A percentile compares a stretch with the other conserved stretches of the same genome.
These are phyloP conservation scores for Fusarium hainanense DNA, from an alignment of 2,329 filamentous ascomycete species.

Conservation along the genomic window DNA sequence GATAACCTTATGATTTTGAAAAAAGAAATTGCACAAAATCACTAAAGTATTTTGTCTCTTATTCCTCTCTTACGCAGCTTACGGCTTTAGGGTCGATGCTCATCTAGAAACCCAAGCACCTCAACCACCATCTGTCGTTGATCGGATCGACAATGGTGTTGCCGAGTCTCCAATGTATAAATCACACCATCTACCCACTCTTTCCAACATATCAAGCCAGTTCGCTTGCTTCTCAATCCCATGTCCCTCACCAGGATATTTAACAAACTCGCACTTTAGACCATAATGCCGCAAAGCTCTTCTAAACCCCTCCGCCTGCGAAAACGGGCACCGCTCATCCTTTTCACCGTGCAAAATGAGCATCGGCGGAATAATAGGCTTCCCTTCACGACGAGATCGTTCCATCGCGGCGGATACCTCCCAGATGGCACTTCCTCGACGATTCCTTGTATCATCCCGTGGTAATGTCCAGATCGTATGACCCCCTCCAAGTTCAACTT, in stretches of 20 bases:
- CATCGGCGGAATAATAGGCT: conserved; percentile 17
- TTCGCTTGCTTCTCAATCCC: conserved; percentile 13
- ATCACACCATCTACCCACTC: conserved; percentile 25
- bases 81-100: too few relatives aligned
- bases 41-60: too few relatives aligned
- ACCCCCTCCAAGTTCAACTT: conserved; percentile 23
- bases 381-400: background rate
- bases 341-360: conserved; percentile 30
- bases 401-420: conserved; percentile 14
- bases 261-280: conserved; percentile 26
- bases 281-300: conserved; percentile 14
- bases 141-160: too few relatives aligned
- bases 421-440: conserved; percentile 31
- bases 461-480: conserved; percentile 16
- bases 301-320: conserved; percentile 19
- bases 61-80: too few relatives aligned
- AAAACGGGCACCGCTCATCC: conserved; percentile 32
- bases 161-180: conserved; percentile 7
- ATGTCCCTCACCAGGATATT: conserved; percentile 18
- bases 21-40: too few relatives aligned
- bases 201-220: conserved; percentile 37
- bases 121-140: too few relatives aligned
- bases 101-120: too few relatives aligned
- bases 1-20: too few relatives aligned
- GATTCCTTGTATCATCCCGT: conserved; percentile 18